A percentile compares a stretch with the other conserved stretches of the same genome.
Conservation (phyloP, 345 rosid species). For the Cardamine chenopodiifolia region DNA sequence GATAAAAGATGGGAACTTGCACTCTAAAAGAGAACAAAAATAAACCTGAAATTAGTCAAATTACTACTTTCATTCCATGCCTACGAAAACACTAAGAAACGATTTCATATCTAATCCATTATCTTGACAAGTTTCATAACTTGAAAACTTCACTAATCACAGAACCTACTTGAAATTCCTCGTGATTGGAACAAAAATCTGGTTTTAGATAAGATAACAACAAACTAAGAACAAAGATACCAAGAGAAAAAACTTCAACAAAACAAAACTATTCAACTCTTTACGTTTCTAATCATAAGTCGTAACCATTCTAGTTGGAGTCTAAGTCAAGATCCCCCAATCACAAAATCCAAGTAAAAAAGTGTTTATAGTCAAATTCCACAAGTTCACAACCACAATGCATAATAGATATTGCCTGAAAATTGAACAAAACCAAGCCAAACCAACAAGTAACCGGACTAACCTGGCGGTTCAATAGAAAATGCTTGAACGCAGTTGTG, state of each 20-base stretch:
- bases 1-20: neutral
- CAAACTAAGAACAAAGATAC: neutral
- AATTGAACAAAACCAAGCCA: neutral
- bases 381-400: conserved; percentile 13
- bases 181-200: neutral
- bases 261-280: conserved; percentile 1
- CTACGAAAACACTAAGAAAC: neutral
- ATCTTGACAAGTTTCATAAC: neutral
- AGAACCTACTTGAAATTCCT: neutral
- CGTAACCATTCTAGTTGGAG: neutral
- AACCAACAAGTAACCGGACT: conserved; percentile 3
- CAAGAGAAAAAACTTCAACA: neutral
- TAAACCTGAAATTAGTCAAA: neutral
- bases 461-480: conserved; percentile 51
- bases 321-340: neutral
- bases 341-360: neutral
- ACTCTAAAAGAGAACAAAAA: neutral
- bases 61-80: neutral
- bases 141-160: conserved; percentile 1
- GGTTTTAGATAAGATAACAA: neutral
- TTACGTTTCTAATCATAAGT: neutral
- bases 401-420: neutral
- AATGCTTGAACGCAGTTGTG: conserved; percentile 90
- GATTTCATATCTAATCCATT: neutral
- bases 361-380: neutral